Base-by-base conservation (phyloP, 164 flowering plant species). In the Stephania japonica region DNA sequence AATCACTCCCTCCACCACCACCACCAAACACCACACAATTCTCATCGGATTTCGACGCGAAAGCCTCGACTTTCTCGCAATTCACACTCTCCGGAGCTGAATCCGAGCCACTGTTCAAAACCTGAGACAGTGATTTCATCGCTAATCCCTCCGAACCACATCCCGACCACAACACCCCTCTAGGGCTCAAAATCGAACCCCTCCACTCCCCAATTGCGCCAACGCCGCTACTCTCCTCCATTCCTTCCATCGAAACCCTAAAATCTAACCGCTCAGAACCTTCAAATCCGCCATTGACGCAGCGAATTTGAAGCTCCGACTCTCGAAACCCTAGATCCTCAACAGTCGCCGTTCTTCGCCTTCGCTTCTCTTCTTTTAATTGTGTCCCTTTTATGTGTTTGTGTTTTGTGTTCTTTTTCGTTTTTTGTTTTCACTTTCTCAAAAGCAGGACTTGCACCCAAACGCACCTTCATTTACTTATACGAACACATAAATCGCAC, bases 151-250 rank as follows among this genome's bases (percentile, higher is more conserved):
- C 62, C 18, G 62, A 56, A 56, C 21, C 62, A 13, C 62, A 56
- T 16, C 62, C 62, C n/a, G 62, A 6, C 62, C 62, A 56, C 21
- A 56, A 38, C 75, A n/a, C 64, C 3, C 68, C 72, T 44, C 62
- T 64, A 61, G 82, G 77, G 41, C 77, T 79, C 67, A 75, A 61
- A 23, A 77, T 21, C 19, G 75, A n/a, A 6, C 42, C 47, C 68
- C 76, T 72, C 78, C 78, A 81, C 1, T 77, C 84, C 32, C 70
- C 79, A 19, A 44, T 23, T 21, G 67, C 67, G 4, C 63, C 65
- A n/a, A n/a, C n/a, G 19, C 67, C 64, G 1, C 71, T 68, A 25
- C 38, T 67, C 25, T 77, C 80, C 21, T 75, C 80, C 50, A 71
- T 67, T 53, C 73, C 80, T 44, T 72, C 73, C 83, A 78, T 77